These are phyloP conservation scores for Candida gorgasii DNA, from an alignment of 805 yeast species.

Conservation along the genomic window DNA sequence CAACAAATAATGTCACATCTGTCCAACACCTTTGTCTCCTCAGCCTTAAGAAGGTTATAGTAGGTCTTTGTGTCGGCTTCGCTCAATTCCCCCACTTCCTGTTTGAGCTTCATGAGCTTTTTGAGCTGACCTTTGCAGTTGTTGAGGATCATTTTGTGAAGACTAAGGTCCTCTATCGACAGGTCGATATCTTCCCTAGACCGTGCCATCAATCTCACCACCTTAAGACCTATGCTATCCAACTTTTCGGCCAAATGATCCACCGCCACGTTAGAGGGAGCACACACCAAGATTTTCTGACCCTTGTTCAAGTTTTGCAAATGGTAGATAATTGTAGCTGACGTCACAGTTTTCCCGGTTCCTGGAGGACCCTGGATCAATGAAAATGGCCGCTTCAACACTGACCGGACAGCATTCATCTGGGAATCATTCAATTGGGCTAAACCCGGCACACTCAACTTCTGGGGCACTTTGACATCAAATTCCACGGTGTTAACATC, in stretches of 20 bases:
- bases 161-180: conserved; percentile 55
- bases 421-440: conserved; percentile 78
- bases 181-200: conserved; percentile 80
- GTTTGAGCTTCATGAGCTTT: conserved; percentile 57
- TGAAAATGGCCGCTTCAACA: conserved; percentile 69
- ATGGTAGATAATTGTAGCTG: conserved; percentile 84
- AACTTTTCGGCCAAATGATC: conserved; percentile 84
- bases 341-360: conserved; percentile 93
- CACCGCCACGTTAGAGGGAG: conserved; percentile 94
- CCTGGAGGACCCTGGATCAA: conserved; percentile 84
- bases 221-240: conserved; percentile 68
- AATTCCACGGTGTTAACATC: conserved; percentile 66
- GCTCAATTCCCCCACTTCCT: conserved; percentile 70
- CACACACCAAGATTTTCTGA: conserved; percentile 74
- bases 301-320: conserved; percentile 60
- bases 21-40: conserved; percentile 52
- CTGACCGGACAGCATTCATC: conserved; percentile 69
- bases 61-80: conserved; percentile 46
- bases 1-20: conserved; percentile 79
- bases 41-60: conserved; percentile 10
- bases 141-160: conserved; percentile 52
- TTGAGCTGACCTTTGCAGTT: conserved; percentile 57
- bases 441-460: conserved; percentile 64
- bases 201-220: conserved; percentile 74
- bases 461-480: conserved; percentile 60